Conservation (phyloP, 192 early-diverging fungal species). For the Physocladia obscura region DNA sequence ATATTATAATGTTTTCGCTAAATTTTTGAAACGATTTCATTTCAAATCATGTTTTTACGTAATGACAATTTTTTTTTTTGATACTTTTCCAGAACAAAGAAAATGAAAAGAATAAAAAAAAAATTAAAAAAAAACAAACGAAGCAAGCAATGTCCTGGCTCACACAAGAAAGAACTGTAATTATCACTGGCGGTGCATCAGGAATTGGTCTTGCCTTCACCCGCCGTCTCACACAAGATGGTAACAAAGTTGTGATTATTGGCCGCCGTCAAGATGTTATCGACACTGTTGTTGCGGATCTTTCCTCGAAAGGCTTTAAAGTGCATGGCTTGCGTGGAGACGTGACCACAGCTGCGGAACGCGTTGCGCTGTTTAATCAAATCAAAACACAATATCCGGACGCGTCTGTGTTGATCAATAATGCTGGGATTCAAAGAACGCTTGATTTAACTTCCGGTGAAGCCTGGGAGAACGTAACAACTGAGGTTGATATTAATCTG, state of each 20-base stretch:
- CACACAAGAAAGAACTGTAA: no score
- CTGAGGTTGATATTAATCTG: slow-evolving; percentile 9
- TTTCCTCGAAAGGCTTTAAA: background rate
- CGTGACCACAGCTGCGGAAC: slow-evolving; percentile 6
- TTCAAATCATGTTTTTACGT: no score
- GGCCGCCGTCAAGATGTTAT: slow-evolving; percentile 22
- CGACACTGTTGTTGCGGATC: background rate
- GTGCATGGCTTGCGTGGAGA: slow-evolving; percentile 24
- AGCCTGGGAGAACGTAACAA: background rate
- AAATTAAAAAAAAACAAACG: no score
- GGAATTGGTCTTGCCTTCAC: slow-evolving; percentile 37
- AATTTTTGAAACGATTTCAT: no score
- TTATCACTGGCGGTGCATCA: no score
- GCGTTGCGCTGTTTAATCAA: background rate
- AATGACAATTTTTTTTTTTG: no score
- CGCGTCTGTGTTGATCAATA: slow-evolving; percentile 17
- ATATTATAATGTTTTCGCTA: no score
- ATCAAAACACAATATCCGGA: background rate
- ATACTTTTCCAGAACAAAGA: no score
- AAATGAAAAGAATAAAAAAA: no score
- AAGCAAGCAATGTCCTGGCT: no score
- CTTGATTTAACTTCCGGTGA: slow-evolving; percentile 16
- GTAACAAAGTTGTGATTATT: slow-evolving; percentile 31
- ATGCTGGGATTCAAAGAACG: slow-evolving; percentile 23
- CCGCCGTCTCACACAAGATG: background rate